Evolutionary conservation across 352 stramenopile species (phyloP), one percentile per base, ranked within the genome.

Genomic region (Phytophthora pistaciae): DNA sequence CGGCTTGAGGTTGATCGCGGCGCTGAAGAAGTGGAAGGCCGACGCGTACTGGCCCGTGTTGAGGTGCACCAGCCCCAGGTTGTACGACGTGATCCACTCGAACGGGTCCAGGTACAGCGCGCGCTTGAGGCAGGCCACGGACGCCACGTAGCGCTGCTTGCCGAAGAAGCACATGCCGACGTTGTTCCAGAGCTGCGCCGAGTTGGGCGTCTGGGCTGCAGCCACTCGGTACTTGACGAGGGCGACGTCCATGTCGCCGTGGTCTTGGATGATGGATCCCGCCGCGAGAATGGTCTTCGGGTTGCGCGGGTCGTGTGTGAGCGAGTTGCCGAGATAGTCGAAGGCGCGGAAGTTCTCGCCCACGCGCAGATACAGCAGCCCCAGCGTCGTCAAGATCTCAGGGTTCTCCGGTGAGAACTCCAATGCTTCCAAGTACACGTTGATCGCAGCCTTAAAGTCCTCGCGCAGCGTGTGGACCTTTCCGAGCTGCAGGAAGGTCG

Each of bases 111-210:
- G 63, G 73, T 98, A 98, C 53, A 97, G 61, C 18, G 95, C 94
- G 3, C 92, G 84, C 77, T 98, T 98, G 14, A 98, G 83, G 38
- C 93, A 98, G 38, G 95, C 85, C 7, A 98, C 85, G 0, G 93
- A 94, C 68, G 91, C 79, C 44, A 93, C 90, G 68, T 83, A 94
- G 9, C 84, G 87, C 70, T 95, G 86, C 76, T 98, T 98, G 33
- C 92, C 92, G 70, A 98, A 98, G 70, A 98, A 98, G 69, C 94
- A 98, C 95, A 98, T 98, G 56, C 93, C 94, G 49, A 98, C 91
- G 74, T 98, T 98, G 82, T 98, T 98, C 94, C 94, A 98, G 14
- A 98, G 79, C 74, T 98, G 91, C 1, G 95, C 88, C 61, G 88
- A 97, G 78, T 98, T 96, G 16, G 95, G 93, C 18, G 89, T 98